Evolutionary conservation across 2,329 filamentous ascomycete genomes (phyloP), one percentile per base, ranked within the genome.

Genomic region (Thermomyces lanuginosus): DNA sequence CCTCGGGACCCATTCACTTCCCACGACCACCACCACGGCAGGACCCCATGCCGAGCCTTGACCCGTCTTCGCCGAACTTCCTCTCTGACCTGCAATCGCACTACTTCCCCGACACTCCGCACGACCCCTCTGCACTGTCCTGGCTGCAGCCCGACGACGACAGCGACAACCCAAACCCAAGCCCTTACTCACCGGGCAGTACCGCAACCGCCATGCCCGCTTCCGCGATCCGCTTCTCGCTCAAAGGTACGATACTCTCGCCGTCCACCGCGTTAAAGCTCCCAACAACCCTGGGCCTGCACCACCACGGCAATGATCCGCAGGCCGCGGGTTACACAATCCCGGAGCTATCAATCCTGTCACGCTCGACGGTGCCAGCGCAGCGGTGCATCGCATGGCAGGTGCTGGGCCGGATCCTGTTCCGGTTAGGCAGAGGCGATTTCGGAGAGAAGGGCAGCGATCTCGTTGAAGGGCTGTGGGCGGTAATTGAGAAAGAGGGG

Each of bases 261-360:
- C 89, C 89, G 0, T 65, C 71, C 25, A 66, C 72, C 17, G 73
- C 82, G 14, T 66, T 83, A 29, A 61, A 68, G 2, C 72, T 95
- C 14, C 79, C 86, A 4, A 70, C 71, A 1, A 74, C 72, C 8
- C 69, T 76, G 33, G 89, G 89, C 0, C 64, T 98, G 8, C 89
- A 98, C 51, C 86, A 98, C 51, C 89, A 98, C 49, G 83, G 78
- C 36, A 72, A 84, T 32, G 84, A 86, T 1, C 89, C 89, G 9
- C 82, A 92, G 51, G 81, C 84, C 1, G 89, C 89, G 0, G 89
- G 89, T 0, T 98, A 98, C 53, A 95, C 89, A 0, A 69, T 98
- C 16, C 71, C 73, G 0, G 89, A 98, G 52, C 63, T 98, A 1
- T 75, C 82, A 1, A 70, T 76, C 16, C 64, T 93, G 2, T 73